Evolutionary conservation across 768 basidiomycete genomes (phyloP), one percentile per base, ranked within the genome.

Genomic region (Hydnum rufescens): DNA sequence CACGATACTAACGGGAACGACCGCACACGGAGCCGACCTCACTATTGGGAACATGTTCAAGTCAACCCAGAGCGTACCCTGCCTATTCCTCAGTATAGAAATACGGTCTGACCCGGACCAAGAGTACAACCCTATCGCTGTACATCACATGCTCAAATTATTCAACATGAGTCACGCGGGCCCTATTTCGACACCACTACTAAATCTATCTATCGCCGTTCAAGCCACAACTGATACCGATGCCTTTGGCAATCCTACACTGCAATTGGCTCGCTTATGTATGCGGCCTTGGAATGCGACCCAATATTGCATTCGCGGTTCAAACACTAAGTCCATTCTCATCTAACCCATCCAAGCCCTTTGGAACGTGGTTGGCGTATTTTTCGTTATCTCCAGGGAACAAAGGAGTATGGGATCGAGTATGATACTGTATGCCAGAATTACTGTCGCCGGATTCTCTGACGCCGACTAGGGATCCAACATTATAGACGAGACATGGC

Each of bases 1-100:
- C 49, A 47, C 64, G 5, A 32, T 60, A 2, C 32, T 65, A n/a
- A 56, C 61, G 29, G 46, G 44, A 2, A 57, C 55, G 3, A 31
- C 25, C 2, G 18, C 8, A 25, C 8, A 47, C 44, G 8, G 13
- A 47, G 8, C 13, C 13, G 25, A 13, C 8, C 44, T 8, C 13
- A 13, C 23, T 8, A 47, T 13, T 8, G 23, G 25, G 23, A 47
- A 13, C 8, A 8, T 8, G 25, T 13, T 13, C 25, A 8, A 25
- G 13, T 39, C 13, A 39, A 8, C 36, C 8, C 8, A 19, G 36
- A 39, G 36, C 36, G 19, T 8, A 39, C 36, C 44, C 8, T 47
- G 44, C 44, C 8, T 47, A 6, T 13, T 47, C 8, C 8, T 47
- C 8, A 23, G 44, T 13, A 47, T 47, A 8, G 13, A 47, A 47